These are phyloP conservation scores for Globisporangium recalcitrans DNA, from an alignment of 352 stramenopile species.

Conservation along the genomic window DNA sequence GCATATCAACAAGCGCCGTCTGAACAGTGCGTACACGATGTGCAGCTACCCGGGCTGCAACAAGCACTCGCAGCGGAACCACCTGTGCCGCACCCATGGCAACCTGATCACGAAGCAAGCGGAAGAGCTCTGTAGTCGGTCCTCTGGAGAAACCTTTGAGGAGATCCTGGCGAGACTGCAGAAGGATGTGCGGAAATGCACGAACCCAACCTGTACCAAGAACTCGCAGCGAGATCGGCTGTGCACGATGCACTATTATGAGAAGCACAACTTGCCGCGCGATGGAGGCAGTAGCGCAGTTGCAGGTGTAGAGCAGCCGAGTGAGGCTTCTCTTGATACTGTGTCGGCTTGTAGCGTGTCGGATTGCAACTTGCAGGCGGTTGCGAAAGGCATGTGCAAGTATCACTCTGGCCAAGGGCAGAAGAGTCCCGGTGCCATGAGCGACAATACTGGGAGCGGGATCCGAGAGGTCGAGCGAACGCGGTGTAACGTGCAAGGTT, in stretches of 20 bases:
- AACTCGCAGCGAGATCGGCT: constrained; percentile 84
- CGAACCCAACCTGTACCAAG: constrained; percentile 74
- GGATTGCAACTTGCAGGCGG: constrained; percentile 20
- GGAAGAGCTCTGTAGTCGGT: constrained; percentile 47
- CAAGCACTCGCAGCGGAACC: constrained; percentile 82
- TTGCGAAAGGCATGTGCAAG: constrained; percentile 24
- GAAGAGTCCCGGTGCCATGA: constrained; percentile 7
- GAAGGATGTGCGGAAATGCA: constrained; percentile 75
- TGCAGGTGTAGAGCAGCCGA: constrained; percentile 6
- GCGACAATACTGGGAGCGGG: constrained; percentile 15
- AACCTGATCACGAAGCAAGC: constrained; percentile 78
- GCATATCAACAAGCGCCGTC: constrained; percentile 77
- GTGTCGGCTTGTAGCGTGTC: constrained; percentile 14
- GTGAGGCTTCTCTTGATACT: background rate
- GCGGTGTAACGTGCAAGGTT: constrained; percentile 27
- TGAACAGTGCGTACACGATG: constrained; percentile 88
- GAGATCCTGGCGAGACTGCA: constrained; percentile 66
- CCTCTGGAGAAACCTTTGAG: constrained; percentile 48
- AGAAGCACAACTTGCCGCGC: constrained; percentile 54
- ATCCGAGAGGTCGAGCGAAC: constrained; percentile 29
- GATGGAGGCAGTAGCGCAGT: constrained; percentile 11
- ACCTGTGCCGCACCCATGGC: constrained; percentile 82
- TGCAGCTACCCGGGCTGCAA: constrained; percentile 78
- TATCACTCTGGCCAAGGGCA: constrained; percentile 23
- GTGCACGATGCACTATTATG: constrained; percentile 79